Evolutionary conservation across 2,329 filamentous ascomycete genomes (phyloP).

Genomic region (Aschersonia sp.): DNA sequence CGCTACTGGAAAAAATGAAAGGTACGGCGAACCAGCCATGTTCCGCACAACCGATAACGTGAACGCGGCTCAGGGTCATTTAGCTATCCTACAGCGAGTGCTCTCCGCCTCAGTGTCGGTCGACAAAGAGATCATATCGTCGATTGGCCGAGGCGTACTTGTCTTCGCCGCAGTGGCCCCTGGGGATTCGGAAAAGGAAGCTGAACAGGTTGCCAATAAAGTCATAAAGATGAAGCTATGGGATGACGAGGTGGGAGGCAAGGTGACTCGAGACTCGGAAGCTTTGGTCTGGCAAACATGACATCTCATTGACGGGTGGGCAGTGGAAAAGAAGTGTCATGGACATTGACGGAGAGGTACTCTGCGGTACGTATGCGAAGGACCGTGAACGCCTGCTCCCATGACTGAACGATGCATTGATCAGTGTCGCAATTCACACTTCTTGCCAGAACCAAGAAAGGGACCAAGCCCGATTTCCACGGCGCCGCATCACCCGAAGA

Average conservation of each 20-base stretch:
- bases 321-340: conserved; percentile 85
- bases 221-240: conserved; percentile 83
- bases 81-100: conserved; percentile 86
- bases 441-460: conserved; percentile 85
- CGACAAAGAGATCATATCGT: conserved; percentile 77
- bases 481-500: conserved; percentile 66
- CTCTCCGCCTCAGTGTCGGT: conserved; percentile 93
- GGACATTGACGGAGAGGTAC: conserved; percentile 78
- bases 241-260: conserved; percentile 63
- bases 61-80: neutral
- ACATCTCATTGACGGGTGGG: no score
- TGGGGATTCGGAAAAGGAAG: conserved; percentile 80
- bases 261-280: conserved; percentile 28
- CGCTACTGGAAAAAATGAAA: conserved; percentile 3
- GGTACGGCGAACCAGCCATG: neutral
- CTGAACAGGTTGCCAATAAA: conserved; percentile 68
- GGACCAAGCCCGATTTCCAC: conserved; percentile 90
- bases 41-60: no score
- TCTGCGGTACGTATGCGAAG: conserved; percentile 56
- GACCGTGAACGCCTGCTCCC: no score
- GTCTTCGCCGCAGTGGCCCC: conserved; percentile 86
- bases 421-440: conserved; percentile 94
- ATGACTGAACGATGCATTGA: no score
- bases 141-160: conserved; percentile 77
- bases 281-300: neutral